Conservation (phyloP, 257 asterid genomes). For the Solanum megistacrolobum region DNA sequence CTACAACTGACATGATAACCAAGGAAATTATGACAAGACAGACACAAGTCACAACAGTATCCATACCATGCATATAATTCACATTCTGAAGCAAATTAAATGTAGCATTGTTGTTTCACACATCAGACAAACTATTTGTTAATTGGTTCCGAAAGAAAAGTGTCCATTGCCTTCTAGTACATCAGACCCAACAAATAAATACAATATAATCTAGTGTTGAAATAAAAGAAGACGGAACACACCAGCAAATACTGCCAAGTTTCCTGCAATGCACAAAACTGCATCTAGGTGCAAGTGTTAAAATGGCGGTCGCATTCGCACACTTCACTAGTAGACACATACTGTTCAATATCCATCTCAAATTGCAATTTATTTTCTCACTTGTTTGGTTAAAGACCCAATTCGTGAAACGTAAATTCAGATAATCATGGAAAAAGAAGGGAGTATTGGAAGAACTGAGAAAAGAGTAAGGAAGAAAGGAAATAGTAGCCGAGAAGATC, state of each 20-base stretch:
- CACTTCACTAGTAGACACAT: neutral
- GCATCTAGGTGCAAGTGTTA: neutral
- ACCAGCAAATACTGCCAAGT: neutral
- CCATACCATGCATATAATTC: neutral
- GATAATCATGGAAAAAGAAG: neutral
- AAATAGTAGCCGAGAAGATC: neutral
- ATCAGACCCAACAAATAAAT: neutral
- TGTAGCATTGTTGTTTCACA: neutral
- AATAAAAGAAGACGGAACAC: neutral
- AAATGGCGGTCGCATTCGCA: neutral
- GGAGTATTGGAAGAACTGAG: neutral
- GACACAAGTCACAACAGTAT: neutral
- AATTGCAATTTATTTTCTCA: neutral
- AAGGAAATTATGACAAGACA: neutral
- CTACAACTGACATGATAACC: neutral
- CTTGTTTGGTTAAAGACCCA: neutral
- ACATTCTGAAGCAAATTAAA: neutral
- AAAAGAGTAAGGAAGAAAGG: neutral
- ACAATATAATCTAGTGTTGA: neutral
- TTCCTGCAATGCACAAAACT: neutral
- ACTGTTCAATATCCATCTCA: neutral
- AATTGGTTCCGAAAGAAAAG: neutral
- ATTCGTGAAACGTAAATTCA: neutral
- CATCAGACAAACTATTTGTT: neutral
- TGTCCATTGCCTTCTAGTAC: neutral